phyloP scores from a whole-genome alignment of 1,284 basidiomycete genomes.

The Sporisorium reilianum region DNA sequence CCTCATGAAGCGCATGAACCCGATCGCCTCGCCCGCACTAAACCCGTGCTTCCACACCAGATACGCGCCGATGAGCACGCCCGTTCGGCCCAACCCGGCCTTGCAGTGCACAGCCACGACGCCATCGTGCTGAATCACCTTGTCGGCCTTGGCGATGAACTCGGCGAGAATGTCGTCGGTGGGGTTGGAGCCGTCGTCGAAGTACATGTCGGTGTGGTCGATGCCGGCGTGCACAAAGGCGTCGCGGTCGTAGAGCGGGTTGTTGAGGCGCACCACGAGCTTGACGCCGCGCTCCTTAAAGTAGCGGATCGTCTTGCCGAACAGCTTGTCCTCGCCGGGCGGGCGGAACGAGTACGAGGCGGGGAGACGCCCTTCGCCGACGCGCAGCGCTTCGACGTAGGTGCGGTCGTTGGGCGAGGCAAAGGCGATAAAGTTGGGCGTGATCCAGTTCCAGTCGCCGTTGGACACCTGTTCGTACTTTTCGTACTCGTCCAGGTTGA shows the following conservation, averaged over 20 bases:
- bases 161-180: constrained; percentile 91
- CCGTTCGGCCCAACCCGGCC: constrained; percentile 90
- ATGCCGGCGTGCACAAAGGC: constrained; percentile 89
- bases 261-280: constrained; percentile 94
- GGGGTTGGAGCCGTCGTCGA: constrained; percentile 98
- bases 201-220: constrained; percentile 85
- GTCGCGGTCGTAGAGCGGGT: constrained; percentile 88
- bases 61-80: constrained; percentile 91
- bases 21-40: constrained; percentile 96
- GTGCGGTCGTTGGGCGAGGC: constrained; percentile 78
- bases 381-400: constrained; percentile 62
- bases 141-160: constrained; percentile 87
- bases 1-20: constrained; percentile 96
- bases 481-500: constrained; percentile 85
- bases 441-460: constrained; percentile 97
- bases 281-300: constrained; percentile 88
- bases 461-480: constrained; percentile 76
- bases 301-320: constrained; percentile 84
- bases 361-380: constrained; percentile 65
- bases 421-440: constrained; percentile 79
- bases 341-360: constrained; percentile 14
- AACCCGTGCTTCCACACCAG: constrained; percentile 99
- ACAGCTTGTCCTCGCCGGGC: constrained; percentile 30
- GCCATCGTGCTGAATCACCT: constrained; percentile 80
- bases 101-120: constrained; percentile 89